Evolutionary conservation across 2,329 filamentous ascomycete genomes (phyloP), one percentile per base, ranked within the genome.

Genomic region (Fusarium sp.): DNA sequence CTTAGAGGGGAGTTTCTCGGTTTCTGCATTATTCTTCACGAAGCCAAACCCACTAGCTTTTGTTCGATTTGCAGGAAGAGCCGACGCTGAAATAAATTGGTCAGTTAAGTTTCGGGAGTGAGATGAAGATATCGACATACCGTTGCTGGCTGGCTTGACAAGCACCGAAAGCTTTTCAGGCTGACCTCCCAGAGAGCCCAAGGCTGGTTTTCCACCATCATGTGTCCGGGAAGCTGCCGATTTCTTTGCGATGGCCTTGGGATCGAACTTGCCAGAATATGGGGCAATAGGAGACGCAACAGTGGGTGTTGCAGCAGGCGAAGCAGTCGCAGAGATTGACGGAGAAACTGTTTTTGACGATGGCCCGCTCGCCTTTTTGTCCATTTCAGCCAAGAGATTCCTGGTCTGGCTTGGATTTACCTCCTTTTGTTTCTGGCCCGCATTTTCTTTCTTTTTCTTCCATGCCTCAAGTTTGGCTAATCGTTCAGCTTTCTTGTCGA

Each of bases 21-120:
- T 79, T 54, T 93, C 93, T 48, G 83, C 80, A 52, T 84, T 84
- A 41, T 87, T 82, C 77, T 93, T 96, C 60, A 87, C 86, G 62
- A 98, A 89, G 4, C 94, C 95, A 76, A 98, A 98, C 31, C 91
- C 91, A 77, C 92, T 92, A 47, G 97, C 87, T 75, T 94, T 94
- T 49, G 88, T 86, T 72, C 88, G 89, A 63, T 88, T 89, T 79
- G 90, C 93, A 29, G 89, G 87, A 65, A 90, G 84, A 50, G 86
- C 85, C 53, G 87, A 86, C 24, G 82, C 82, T 82, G 74, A 47
- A 33, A 21, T 13, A 16, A 26, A 11, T 23, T 57, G 58, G 66
- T 82, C 62, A 79, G 75, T 59, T 52, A 55, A 21, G 57, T 53
- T 13, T 28, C 21, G 24, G 7, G 20, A 26, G 15, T 5, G 10